Percentiles rank a stretch among this genome's conserved stretches.
phyloP scores from a whole-genome alignment of 257 asterid genomes.

The Mentha longifolia region DNA sequence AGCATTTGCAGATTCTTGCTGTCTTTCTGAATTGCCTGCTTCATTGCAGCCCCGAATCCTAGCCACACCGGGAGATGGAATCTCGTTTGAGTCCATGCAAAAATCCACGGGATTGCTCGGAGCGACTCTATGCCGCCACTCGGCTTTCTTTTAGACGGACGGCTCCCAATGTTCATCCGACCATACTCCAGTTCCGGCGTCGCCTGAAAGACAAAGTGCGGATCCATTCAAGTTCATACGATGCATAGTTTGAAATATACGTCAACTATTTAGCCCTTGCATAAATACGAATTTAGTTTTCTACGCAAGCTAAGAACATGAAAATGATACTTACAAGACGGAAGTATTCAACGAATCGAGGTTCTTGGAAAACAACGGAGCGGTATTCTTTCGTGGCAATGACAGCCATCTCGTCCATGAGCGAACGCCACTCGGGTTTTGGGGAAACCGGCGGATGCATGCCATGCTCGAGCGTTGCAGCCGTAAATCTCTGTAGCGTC shows the following conservation, averaged over 20 bases:
- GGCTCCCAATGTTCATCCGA: slow-evolving; percentile 95
- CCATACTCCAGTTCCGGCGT: slow-evolving; percentile 97
- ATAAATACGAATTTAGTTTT: too few relatives aligned
- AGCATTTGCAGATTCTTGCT: slow-evolving; percentile 71
- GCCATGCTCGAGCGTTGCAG: slow-evolving; percentile 99
- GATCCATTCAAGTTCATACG: not conserved
- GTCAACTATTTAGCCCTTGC: too few relatives aligned
- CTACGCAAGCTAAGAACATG: too few relatives aligned
- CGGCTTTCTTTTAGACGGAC: slow-evolving; percentile 88
- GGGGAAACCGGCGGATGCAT: slow-evolving; percentile 90
- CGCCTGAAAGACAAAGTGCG: slow-evolving; percentile 49
- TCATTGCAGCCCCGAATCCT: slow-evolving; percentile 83
- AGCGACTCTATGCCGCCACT: slow-evolving; percentile 97
- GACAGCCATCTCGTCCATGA: slow-evolving; percentile 93
- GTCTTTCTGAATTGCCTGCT: slow-evolving; percentile 61
- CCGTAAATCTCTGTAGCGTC: slow-evolving; percentile 88
- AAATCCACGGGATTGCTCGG: slow-evolving; percentile 96
- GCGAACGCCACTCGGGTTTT: slow-evolving; percentile 91
- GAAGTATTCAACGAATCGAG: slow-evolving; percentile 93
- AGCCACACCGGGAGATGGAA: slow-evolving; percentile 99
- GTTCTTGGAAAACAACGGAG: slow-evolving; percentile 83
- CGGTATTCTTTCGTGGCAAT: slow-evolving; percentile 85
- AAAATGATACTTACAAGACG: slow-evolving; percentile 72
- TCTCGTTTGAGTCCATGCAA: slow-evolving; percentile 98
- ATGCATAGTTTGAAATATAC: not conserved